Base-by-base conservation (phyloP, 2,329 filamentous ascomycete genomes). In the Phyllosticta paracitricarpa region DNA sequence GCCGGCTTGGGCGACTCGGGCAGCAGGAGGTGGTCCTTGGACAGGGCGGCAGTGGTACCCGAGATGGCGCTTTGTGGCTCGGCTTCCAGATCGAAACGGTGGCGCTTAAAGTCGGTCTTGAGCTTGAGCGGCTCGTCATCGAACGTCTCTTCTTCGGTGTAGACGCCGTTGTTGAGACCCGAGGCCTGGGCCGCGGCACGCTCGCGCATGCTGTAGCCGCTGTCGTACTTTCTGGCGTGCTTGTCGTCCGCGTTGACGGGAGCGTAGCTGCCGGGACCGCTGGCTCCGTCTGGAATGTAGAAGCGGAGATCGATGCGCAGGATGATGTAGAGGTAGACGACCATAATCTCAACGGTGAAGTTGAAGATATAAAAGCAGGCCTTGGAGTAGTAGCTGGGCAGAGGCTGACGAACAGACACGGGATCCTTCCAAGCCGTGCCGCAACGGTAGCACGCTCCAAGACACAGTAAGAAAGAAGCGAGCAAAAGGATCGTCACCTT, bases 331-430 rank as follows among this genome's bases (percentile, higher is more conserved):
- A 86, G 75, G 59, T 80, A 81, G 4, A 93, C 80, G 48, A 91
- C 84, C 25, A 88, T 69, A 51, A 92, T 76, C 73, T 96, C 91
- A 48, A 92, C 78, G 17, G 77, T 77, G 69, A 89, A 95, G 75
- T 89, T 89, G 77, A 94, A 89, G 69, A 85, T 75, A 76, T 94
- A 96, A 77, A 91, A 96, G 67, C 82, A 84, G 1, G 85, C 82
- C 71, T 87, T 89, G 68, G 77, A 77, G 67, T 90, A 82, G 70
- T 86, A 93, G 81, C 86, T 89, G 4, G 85, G 86, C 1, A 88
- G 84, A 54, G 76, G 61, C 68, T 67, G 3, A 78, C 83, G 28
- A 79, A 81, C 25, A 4, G 73, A 69, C 0, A 74, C 69, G 1
- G 76, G 75, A 0, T 77, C 69, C 61, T 78, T 77, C 72, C 81